phyloP scores from a whole-genome alignment of 257 asterid species.

The Paraleonurus japonicus region DNA sequence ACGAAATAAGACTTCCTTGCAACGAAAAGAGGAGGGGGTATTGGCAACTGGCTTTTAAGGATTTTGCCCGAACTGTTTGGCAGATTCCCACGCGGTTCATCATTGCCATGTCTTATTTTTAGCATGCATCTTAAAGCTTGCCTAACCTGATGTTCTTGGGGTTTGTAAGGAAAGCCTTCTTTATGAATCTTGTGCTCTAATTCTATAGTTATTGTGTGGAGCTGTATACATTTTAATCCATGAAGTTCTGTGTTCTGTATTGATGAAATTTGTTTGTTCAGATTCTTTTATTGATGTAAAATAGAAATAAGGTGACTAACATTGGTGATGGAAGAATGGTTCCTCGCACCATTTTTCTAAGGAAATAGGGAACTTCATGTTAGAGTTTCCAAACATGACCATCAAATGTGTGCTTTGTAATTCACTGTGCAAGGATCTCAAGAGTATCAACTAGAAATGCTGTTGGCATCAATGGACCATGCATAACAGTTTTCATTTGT shows the following conservation, averaged over 20 bases:
- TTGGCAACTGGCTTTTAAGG: too few species aligned
- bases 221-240: background rate
- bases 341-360: background rate
- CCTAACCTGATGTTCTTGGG: background rate
- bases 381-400: background rate
- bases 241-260: background rate
- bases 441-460: constrained; percentile 8
- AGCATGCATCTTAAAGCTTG: background rate
- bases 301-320: background rate
- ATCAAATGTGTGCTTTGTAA: background rate
- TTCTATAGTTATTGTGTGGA: background rate
- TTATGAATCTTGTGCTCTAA: background rate
- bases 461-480: background rate
- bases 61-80: too few species aligned
- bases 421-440: background rate
- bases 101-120: background rate
- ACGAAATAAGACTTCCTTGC: too few species aligned
- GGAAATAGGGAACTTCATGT: background rate
- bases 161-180: background rate
- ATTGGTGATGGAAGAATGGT: background rate
- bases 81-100: too few species aligned
- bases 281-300: background rate
- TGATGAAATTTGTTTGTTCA: background rate
- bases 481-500: background rate
- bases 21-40: too few species aligned